These are phyloP conservation scores for Colletotrichum zoysiae DNA, from an alignment of 2,329 filamentous ascomycete genomes.

Conservation along the genomic window DNA sequence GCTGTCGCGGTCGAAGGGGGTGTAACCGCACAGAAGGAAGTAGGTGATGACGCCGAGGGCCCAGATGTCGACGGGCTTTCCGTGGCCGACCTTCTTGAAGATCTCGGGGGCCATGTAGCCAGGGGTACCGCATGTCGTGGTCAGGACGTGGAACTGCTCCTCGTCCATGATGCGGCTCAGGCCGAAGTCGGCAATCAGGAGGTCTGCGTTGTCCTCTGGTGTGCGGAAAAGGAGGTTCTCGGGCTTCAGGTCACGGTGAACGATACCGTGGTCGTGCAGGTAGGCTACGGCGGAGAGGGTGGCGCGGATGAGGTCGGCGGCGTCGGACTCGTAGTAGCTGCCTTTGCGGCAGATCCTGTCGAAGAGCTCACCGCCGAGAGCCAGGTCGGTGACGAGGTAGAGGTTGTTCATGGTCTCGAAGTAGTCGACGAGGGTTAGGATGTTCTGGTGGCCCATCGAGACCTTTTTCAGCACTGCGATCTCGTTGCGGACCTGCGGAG, in stretches of 20 bases:
- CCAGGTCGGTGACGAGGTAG: constrained; percentile 97
- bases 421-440: constrained; percentile 97
- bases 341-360: constrained; percentile 99
- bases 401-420: constrained; percentile 99
- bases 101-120: constrained; percentile 99
- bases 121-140: constrained; percentile 96
- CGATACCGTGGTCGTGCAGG: constrained; percentile 97
- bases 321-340: constrained; percentile 97
- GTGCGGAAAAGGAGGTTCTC: constrained; percentile 98
- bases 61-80: constrained; percentile 98
- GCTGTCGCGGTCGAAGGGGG: constrained; percentile 95
- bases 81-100: constrained; percentile 98
- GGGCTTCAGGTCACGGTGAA: constrained; percentile 96
- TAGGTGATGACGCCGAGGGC: constrained; percentile 98
- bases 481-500: constrained; percentile 88
- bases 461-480: constrained; percentile 97
- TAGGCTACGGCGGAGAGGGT: constrained; percentile 98
- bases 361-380: constrained; percentile 95
- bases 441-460: constrained; percentile 99
- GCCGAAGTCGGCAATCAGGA: constrained; percentile 97
- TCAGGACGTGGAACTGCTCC: constrained; percentile 96
- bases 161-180: constrained; percentile 98
- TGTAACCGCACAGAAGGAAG: constrained; percentile 97
- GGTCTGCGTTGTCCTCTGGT: constrained; percentile 96
- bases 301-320: constrained; percentile 92